Conservation (phyloP, 1,284 basidiomycete species). For the Xerocomus nothofagi region DNA sequence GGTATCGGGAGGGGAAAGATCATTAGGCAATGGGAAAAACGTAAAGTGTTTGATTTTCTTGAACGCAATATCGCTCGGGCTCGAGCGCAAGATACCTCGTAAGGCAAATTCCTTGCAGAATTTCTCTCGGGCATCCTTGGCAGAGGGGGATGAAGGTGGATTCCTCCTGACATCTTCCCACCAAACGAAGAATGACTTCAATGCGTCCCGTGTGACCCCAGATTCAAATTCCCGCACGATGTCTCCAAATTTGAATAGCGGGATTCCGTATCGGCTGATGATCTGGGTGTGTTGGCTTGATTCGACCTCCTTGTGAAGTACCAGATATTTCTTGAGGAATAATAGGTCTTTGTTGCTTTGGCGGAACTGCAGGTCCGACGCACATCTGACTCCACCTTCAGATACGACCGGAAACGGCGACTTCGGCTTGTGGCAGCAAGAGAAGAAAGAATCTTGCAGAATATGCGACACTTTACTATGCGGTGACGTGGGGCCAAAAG, state of each 20-base stretch:
- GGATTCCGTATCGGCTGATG: slow-evolving; percentile 51
- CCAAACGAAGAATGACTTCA: slow-evolving; percentile 84
- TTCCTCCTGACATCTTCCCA: slow-evolving; percentile 52
- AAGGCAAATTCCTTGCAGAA: slow-evolving; percentile 12
- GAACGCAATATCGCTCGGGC: slow-evolving; percentile 39
- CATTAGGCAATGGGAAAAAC: slow-evolving; percentile 65
- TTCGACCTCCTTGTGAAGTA: slow-evolving; percentile 40
- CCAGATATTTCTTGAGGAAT: slow-evolving; percentile 14
- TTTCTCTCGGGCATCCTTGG: background rate
- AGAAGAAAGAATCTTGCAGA: slow-evolving; percentile 83
- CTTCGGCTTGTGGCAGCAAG: slow-evolving; percentile 42
- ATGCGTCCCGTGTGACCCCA: slow-evolving; percentile 73
- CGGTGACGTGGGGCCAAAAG: slow-evolving; percentile 81
- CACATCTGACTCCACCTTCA: slow-evolving; percentile 60
- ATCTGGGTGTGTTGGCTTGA: slow-evolving; percentile 49
- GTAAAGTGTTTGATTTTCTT: slow-evolving; percentile 62
- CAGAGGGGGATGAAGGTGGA: background rate
- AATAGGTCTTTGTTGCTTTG: background rate
- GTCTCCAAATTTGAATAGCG: slow-evolving; percentile 74
- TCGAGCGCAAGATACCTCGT: background rate
- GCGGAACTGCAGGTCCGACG: background rate
- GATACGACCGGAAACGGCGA: slow-evolving; percentile 48
- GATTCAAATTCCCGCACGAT: slow-evolving; percentile 54
- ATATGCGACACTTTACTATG: slow-evolving; percentile 73
- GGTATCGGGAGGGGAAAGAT: slow-evolving; percentile 63